phyloP scores from a whole-genome alignment of 176 grass and related monocot genomes.

The Carex parvula region DNA sequence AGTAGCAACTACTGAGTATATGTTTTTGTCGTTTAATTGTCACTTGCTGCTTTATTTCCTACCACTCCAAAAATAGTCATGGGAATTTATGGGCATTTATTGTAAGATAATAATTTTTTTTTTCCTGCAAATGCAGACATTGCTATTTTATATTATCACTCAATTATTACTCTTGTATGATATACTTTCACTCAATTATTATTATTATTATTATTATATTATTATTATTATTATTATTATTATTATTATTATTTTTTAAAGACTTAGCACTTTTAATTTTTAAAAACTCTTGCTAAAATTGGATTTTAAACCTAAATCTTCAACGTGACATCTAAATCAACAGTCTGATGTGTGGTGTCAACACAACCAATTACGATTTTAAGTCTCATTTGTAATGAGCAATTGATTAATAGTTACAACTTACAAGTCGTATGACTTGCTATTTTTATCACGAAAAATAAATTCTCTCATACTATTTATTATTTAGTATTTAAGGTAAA shows the following conservation, averaged over 20 bases:
- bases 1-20: background rate
- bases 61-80: background rate
- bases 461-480: background rate
- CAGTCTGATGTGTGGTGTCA: background rate
- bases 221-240: too few relatives aligned
- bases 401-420: background rate
- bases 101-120: background rate
- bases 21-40: conserved; percentile 11
- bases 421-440: background rate
- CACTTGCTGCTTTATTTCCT: background rate
- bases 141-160: background rate
- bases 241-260: too few relatives aligned
- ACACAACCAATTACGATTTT: background rate
- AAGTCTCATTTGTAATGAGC: background rate
- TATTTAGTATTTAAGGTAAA: background rate
- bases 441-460: background rate
- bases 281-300: background rate
- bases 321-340: background rate
- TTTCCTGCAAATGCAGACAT: background rate
- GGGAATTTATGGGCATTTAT: conserved; percentile 12
- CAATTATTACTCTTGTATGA: background rate
- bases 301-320: background rate
- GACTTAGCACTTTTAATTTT: too few relatives aligned
- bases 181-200: background rate
- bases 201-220: too few relatives aligned